Conservation (phyloP, 2,329 filamentous ascomycete genomes). For the Madurella fahalii region DNA sequence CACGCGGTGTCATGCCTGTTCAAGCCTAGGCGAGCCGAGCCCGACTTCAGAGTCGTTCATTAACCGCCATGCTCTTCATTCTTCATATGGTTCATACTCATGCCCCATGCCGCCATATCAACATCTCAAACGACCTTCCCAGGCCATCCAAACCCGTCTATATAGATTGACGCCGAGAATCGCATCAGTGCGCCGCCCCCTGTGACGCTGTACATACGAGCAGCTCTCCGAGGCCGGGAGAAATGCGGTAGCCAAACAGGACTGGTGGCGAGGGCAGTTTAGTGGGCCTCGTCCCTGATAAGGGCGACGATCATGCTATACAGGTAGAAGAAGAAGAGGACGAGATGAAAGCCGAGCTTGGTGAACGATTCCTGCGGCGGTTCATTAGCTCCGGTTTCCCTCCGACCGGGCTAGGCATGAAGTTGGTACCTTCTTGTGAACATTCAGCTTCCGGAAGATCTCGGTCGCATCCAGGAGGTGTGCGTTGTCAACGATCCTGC, state of each 20-base stretch:
- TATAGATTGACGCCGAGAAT: constrained; percentile 5
- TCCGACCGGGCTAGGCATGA: not conserved
- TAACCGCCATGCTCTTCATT: constrained; percentile 8
- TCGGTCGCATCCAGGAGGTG: constrained; percentile 96
- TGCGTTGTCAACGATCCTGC: constrained; percentile 92
- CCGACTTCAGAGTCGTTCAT: constrained; percentile 2
- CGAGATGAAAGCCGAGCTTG: constrained; percentile 95
- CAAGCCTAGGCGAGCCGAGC: not conserved
- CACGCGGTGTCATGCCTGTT: not conserved
- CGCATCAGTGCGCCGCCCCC: not conserved
- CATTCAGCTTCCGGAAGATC: constrained; percentile 98
- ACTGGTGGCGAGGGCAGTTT: constrained; percentile 35
- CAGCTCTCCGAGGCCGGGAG: not conserved
- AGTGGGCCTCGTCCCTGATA: constrained; percentile 90
- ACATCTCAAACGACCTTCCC: not conserved
- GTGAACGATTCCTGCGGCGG: constrained; percentile 83
- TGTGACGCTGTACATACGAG: not conserved
- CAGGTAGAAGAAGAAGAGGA: constrained; percentile 99
- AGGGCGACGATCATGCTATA: constrained; percentile 98
- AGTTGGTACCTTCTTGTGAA: constrained; percentile 84
- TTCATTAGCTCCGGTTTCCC: constrained; percentile 10
- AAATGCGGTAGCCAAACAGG: not conserved
- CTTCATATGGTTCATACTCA: constrained; percentile 10
- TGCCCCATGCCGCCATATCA: constrained; percentile 10
- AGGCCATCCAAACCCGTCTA: constrained; percentile 19